A percentile compares a stretch with the other conserved stretches of the same genome.
Conservation (phyloP, 208 protist species). For the Angomonas deanei region DNA sequence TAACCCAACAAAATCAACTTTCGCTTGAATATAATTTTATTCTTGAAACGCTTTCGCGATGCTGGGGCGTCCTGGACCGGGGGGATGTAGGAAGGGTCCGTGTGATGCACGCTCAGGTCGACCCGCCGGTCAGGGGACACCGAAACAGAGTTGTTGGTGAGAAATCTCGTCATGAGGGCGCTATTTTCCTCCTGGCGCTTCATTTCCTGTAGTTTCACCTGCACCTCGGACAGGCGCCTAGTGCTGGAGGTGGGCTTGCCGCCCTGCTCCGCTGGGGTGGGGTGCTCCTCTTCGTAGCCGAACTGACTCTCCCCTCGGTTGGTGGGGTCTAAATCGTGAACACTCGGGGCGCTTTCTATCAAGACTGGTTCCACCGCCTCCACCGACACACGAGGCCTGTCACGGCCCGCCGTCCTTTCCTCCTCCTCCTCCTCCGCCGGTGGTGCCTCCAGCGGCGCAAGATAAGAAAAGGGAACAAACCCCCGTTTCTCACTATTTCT, state of each 20-base stretch:
- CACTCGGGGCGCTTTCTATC: neutral
- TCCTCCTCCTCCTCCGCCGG: neutral
- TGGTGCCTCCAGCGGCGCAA: neutral
- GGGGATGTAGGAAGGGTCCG: slow-evolving; percentile 9
- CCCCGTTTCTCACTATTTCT: neutral
- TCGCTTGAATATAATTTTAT: slow-evolving; percentile 56
- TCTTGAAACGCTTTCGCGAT: slow-evolving; percentile 39
- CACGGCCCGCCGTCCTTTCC: neutral
- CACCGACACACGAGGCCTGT: neutral
- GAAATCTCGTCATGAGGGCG: slow-evolving; percentile 47
- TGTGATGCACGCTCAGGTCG: slow-evolving; percentile 14
- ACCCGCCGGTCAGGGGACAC: neutral
- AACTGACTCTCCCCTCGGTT: neutral
- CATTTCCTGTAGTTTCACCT: slow-evolving; percentile 40
- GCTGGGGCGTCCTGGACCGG: slow-evolving; percentile 6
- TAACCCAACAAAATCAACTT: slow-evolving; percentile 84
- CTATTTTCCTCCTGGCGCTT: slow-evolving; percentile 22
- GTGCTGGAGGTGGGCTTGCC: neutral
- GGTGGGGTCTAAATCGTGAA: neutral
- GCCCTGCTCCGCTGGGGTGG: neutral
- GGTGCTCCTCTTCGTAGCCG: neutral
- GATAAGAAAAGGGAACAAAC: slow-evolving; percentile 14
- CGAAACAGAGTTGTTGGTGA: slow-evolving; percentile 34
- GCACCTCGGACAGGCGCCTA: slow-evolving; percentile 34
- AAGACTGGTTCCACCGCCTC: neutral